Percentiles rank a stretch among this genome's conserved stretches.
These are phyloP conservation scores for Durusdinium trenchii DNA, from an alignment of 73 alveolate genomes.

Conservation along the genomic window DNA sequence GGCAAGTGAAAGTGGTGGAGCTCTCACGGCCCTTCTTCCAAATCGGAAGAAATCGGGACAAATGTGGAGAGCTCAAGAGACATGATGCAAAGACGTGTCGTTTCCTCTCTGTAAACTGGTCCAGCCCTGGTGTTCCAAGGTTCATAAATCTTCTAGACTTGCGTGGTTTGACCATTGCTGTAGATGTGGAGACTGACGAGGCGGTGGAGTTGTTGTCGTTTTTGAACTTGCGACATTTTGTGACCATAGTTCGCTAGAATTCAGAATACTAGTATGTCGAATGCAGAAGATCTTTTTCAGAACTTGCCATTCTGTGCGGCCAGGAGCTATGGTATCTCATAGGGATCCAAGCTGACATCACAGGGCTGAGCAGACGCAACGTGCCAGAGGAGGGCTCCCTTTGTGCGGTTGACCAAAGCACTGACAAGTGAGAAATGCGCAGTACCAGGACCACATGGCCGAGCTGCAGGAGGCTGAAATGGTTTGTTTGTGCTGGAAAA, in stretches of 20 bases:
- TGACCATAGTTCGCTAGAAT: neutral
- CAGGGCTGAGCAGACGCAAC: conserved; percentile 43
- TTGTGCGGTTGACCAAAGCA: neutral
- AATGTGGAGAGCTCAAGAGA: neutral
- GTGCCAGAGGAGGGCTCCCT: conserved; percentile 33
- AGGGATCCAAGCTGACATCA: conserved; percentile 94
- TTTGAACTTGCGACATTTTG: neutral
- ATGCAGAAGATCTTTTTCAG: neutral
- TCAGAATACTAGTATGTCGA: neutral
- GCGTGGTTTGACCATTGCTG: conserved; percentile 73
- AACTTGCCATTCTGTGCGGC: neutral
- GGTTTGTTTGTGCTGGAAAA: no score
- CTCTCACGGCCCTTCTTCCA: conserved; percentile 85
- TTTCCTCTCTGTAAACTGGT: neutral
- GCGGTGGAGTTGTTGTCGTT: neutral
- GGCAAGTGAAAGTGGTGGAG: conserved; percentile 73
- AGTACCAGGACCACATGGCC: conserved; percentile 58
- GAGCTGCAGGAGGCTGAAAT: conserved; percentile 69
- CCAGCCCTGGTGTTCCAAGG: neutral
- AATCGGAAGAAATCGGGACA: conserved; percentile 92
- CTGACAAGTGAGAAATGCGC: neutral
- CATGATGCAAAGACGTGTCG: neutral
- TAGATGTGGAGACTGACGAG: conserved; percentile 71
- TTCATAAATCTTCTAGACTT: conserved; percentile 77
- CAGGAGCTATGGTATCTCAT: conserved; percentile 93